Base-by-base conservation (phyloP, 352 stramenopile genomes). In the Globisporangium heterothallicum region DNA sequence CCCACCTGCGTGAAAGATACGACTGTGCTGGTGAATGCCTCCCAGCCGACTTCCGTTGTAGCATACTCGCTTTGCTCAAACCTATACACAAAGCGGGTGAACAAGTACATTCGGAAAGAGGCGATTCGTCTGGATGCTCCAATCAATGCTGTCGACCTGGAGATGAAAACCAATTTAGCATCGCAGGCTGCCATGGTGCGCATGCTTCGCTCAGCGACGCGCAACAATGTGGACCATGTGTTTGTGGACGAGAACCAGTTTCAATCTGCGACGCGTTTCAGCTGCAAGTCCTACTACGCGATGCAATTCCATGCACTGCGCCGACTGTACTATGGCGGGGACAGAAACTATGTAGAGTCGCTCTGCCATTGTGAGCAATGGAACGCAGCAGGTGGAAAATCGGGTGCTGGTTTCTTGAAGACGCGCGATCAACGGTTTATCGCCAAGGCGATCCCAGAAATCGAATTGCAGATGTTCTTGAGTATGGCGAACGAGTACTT, bases 401-500 rank as follows among this genome's bases (percentile, higher is more conserved):
- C 82, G 10, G 84, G 84, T 3, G 84, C 84, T 21, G 82, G 79
- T 1, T 95, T 95, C 32, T 44, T 95, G 40, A 92, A 92, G 60
- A 95, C 84, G 7, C 66, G 68, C n/a, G 84, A 95, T 43, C 72
- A 95, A 56, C 76, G 84, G 8, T 95, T 95, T 38, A 91, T 95
- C 30, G 80, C 81, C 2, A 95, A 95, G 49, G 84, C 78, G 1
- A 92, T 95, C 42, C 82, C 84, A 1, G 73, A 89, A 47, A 93
- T 91, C 25, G 81, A 95, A 43, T 55, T 95, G 14, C 80, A 92
- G 43, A 93, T 95, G 84, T 95, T 95, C 49, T 56, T 95, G 53
- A 92, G 82, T 42, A 91, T 93, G 80, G 82, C 82, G 42, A 90
- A 88, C 61, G 84, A 92, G 49, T 95, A 95, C 54, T 95, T 95